Evolutionary conservation across 192 early-diverging fungal genomes (phyloP).

Genomic region (Coemansia sp.): DNA sequence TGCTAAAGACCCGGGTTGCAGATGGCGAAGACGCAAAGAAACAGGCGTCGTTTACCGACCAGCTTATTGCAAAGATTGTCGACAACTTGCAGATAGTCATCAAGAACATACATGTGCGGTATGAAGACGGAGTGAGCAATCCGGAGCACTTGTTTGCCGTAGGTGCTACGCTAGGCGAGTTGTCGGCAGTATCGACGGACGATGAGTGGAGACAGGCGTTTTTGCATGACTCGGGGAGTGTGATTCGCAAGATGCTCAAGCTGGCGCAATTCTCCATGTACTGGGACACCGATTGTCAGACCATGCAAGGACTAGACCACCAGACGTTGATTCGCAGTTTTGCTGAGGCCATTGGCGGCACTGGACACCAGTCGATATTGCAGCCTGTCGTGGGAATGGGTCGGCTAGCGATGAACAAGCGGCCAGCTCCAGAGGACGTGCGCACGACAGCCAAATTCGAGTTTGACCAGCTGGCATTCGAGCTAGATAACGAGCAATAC

Average conservation of each 20-base stretch:
- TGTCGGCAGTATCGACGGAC: slow-evolving; percentile 91
- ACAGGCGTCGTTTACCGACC: slow-evolving; percentile 84
- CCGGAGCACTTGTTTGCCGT: slow-evolving; percentile 81
- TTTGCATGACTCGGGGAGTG: slow-evolving; percentile 71
- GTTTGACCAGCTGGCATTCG: slow-evolving; percentile 93
- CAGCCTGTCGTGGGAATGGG: slow-evolving; percentile 91
- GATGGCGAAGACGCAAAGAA: slow-evolving; percentile 61
- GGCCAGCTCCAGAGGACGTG: slow-evolving; percentile 54
- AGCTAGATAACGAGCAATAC: slow-evolving; percentile 90
- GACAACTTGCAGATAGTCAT: slow-evolving; percentile 97
- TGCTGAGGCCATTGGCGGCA: slow-evolving; percentile 14
- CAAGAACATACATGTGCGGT: slow-evolving; percentile 93
- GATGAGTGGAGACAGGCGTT: slow-evolving; percentile 81
- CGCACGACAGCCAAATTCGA: slow-evolving; percentile 69
- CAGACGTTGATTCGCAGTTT: slow-evolving; percentile 48
- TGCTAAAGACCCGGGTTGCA: slow-evolving; percentile 22
- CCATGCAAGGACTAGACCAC: slow-evolving; percentile 61
- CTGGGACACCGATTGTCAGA: slow-evolving; percentile 79
- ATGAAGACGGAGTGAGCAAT: slow-evolving; percentile 85
- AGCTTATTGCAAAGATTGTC: slow-evolving; percentile 89
- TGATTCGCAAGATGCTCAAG: slow-evolving; percentile 83
- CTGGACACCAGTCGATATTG: slow-evolving; percentile 78
- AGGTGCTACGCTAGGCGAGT: slow-evolving; percentile 85
- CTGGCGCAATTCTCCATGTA: slow-evolving; percentile 80
- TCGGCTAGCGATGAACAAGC: slow-evolving; percentile 76